Conservation (phyloP, 768 basidiomycete genomes). For the Tulasnella sp. region DNA sequence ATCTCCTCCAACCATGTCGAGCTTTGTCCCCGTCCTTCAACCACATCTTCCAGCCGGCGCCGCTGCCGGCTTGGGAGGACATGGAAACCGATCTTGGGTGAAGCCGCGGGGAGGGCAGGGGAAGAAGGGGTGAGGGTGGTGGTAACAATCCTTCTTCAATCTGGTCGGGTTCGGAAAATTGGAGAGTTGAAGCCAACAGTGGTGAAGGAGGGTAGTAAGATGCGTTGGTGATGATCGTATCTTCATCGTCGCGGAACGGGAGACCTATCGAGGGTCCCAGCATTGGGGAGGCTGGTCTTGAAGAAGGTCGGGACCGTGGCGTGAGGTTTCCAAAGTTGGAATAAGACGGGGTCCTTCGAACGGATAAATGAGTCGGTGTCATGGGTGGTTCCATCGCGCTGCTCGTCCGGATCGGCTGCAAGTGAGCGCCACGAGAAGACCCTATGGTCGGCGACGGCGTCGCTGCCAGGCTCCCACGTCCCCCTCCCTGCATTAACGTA, state of each 20-base stretch:
- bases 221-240: constrained; percentile 3
- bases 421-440: background rate
- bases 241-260: background rate
- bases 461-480: too few species aligned
- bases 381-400: background rate
- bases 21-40: background rate
- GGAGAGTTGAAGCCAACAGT: background rate
- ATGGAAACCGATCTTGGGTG: background rate
- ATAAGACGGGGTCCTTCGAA: constrained; percentile 1
- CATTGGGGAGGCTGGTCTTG: constrained; percentile 9
- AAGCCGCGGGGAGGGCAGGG: background rate
- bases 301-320: constrained; percentile 9
- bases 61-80: background rate
- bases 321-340: constrained; percentile 10
- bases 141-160: background rate
- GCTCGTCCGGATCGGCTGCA: background rate
- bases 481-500: background rate
- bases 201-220: constrained; percentile 12
- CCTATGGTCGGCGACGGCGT: background rate
- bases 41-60: constrained; percentile 12
- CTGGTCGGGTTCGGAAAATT: background rate
- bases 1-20: constrained; percentile 20
- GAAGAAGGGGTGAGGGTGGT: background rate
- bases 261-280: background rate
- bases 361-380: constrained; percentile 13